Percentiles rank a stretch among this genome's conserved stretches.
phyloP scores from a whole-genome alignment of 352 stramenopile genomes.

The Globisporangium emineosum region DNA sequence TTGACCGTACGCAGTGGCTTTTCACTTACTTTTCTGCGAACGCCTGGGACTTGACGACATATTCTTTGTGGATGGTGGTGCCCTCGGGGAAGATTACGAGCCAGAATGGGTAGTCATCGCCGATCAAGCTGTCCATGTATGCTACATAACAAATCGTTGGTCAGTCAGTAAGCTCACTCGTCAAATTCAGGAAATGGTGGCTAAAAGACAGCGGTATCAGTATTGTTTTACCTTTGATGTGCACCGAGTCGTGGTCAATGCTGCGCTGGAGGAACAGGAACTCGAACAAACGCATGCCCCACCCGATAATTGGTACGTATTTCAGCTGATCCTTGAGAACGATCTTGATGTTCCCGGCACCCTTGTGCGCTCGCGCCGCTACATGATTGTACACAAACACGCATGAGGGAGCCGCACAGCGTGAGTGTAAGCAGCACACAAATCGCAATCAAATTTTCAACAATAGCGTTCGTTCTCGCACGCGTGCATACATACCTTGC shows the following conservation, averaged over 20 bases:
- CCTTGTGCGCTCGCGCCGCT: constrained; percentile 53
- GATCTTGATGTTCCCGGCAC: constrained; percentile 88
- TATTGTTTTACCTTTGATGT: constrained; percentile 46
- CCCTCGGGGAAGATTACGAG: constrained; percentile 90
- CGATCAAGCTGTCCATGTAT: constrained; percentile 77
- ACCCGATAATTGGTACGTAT: constrained; percentile 85
- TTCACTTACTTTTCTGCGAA: constrained; percentile 84
- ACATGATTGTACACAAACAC: constrained; percentile 7
- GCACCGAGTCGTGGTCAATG: constrained; percentile 67
- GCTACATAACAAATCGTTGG: constrained; percentile 13
- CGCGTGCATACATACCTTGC: constrained; percentile 39
- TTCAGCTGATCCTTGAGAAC: constrained; percentile 91
- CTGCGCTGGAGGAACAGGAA: constrained; percentile 88
- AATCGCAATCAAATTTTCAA: neutral
- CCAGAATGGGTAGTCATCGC: constrained; percentile 85
- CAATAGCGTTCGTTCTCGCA: neutral
- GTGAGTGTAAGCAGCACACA: neutral
- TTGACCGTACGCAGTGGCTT: too few species aligned
- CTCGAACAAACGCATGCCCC: constrained; percentile 88
- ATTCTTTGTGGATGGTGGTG: constrained; percentile 88
- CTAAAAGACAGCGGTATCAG: neutral
- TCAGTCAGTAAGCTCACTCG: too few species aligned
- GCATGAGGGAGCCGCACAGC: neutral
- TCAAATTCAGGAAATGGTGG: too few species aligned
- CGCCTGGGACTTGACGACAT: constrained; percentile 84